Conservation (phyloP, 331 rosid species). For the Acacia concinna region DNA sequence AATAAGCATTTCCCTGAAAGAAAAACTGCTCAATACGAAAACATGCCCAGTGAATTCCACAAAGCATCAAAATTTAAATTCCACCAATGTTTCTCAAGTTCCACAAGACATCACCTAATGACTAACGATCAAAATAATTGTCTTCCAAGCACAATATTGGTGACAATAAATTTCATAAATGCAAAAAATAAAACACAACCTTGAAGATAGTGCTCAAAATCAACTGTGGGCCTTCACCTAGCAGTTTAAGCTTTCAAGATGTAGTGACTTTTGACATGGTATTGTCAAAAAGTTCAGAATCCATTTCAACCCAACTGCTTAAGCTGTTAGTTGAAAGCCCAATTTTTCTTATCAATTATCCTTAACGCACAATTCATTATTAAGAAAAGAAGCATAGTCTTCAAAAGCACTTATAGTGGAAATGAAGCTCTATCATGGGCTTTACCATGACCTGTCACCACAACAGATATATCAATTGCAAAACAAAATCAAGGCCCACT, state of each 20-base stretch:
- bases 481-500: constrained; percentile 6
- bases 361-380: constrained; percentile 8
- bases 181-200: neutral
- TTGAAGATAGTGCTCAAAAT: neutral
- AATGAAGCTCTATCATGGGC: neutral
- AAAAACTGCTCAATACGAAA: constrained; percentile 1
- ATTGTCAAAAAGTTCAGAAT: neutral
- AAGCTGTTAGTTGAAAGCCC: neutral
- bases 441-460: constrained; percentile 22
- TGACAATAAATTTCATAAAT: neutral
- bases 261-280: neutral
- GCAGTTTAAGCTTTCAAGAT: neutral
- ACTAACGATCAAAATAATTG: neutral
- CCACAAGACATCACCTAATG: neutral
- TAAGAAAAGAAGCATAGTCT: neutral
- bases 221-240: neutral
- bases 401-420: constrained; percentile 22
- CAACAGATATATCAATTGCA: constrained; percentile 7
- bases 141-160: constrained; percentile 8
- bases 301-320: neutral
- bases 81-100: neutral
- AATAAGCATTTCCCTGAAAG: neutral
- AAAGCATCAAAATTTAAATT: neutral
- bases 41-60: constrained; percentile 3
- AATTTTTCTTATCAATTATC: neutral